phyloP scores from a whole-genome alignment of 768 basidiomycete species.

The Botryobasidium botryosum region DNA sequence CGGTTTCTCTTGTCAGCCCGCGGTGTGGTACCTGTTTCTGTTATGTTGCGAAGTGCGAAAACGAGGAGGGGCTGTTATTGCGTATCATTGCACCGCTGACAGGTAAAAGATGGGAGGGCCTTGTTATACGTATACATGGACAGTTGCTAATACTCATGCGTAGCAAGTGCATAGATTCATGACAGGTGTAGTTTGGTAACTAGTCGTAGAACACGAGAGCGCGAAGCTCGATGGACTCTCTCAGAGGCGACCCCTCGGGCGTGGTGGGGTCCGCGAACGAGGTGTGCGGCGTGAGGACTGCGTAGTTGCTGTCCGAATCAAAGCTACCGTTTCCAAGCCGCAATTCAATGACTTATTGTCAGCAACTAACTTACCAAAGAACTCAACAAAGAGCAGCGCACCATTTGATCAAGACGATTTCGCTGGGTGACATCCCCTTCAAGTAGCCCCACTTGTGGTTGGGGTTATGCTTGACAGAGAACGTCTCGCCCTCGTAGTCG shows the following conservation, averaged over 20 bases:
- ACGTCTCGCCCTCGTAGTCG: constrained; percentile 36
- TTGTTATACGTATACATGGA: too few relatives aligned
- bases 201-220: constrained; percentile 25
- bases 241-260: constrained; percentile 17
- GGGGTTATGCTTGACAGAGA: constrained; percentile 28
- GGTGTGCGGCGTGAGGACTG: constrained; percentile 21
- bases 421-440: constrained; percentile 28
- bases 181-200: too few relatives aligned
- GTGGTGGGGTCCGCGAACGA: constrained; percentile 22
- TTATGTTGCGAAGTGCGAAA: too few relatives aligned
- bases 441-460: constrained; percentile 38
- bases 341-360: constrained; percentile 24
- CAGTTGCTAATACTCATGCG: too few relatives aligned
- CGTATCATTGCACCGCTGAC: too few relatives aligned
- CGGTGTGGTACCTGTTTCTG: too few relatives aligned
- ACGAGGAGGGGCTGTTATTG: too few relatives aligned
- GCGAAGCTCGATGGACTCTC: constrained; percentile 24
- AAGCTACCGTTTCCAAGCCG: constrained; percentile 13
- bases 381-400: constrained; percentile 13
- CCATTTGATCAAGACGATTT: constrained; percentile 35
- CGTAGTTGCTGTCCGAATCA: constrained; percentile 17
- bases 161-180: too few relatives aligned
- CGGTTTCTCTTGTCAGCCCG: too few relatives aligned
- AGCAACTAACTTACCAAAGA: background rate
- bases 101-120: too few relatives aligned